Evolutionary conservation across 139 green algal genomes (phyloP).

Genomic region (Coelastrella sp.): DNA sequence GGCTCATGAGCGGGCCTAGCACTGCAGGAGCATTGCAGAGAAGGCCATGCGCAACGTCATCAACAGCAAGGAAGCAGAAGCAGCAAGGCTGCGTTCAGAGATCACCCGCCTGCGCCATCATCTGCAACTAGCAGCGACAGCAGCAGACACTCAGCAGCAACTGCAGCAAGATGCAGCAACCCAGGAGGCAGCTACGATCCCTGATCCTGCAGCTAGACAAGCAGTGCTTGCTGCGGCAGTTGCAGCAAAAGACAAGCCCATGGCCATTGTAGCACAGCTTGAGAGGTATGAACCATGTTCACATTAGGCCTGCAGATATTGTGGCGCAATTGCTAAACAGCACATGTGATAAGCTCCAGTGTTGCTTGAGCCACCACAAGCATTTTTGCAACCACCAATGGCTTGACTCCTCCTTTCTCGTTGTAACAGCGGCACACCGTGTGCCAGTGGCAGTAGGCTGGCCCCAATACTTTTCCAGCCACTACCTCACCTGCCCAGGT

Average conservation of each 20-base stretch:
- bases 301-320: neutral
- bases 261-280: neutral
- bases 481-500: neutral
- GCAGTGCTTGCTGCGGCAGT: slow-evolving; percentile 28
- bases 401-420: too few species aligned
- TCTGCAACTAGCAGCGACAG: neutral
- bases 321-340: neutral
- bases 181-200: neutral
- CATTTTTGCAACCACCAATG: neutral
- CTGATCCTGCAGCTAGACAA: slow-evolving; percentile 5
- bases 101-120: neutral
- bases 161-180: neutral
- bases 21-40: slow-evolving; percentile 9
- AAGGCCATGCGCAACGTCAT: slow-evolving; percentile 10
- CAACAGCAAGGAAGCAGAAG: slow-evolving; percentile 48
- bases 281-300: slow-evolving; percentile 3
- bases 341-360: neutral
- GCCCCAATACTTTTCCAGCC: neutral
- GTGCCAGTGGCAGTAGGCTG: neutral
- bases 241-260: slow-evolving; percentile 32
- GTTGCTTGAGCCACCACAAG: neutral
- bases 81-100: slow-evolving; percentile 48
- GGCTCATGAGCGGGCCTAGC: too few species aligned
- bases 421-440: neutral
- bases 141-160: neutral